Base-by-base conservation (phyloP, 768 basidiomycete species). In the Phlebiopsis flavidoalba region DNA sequence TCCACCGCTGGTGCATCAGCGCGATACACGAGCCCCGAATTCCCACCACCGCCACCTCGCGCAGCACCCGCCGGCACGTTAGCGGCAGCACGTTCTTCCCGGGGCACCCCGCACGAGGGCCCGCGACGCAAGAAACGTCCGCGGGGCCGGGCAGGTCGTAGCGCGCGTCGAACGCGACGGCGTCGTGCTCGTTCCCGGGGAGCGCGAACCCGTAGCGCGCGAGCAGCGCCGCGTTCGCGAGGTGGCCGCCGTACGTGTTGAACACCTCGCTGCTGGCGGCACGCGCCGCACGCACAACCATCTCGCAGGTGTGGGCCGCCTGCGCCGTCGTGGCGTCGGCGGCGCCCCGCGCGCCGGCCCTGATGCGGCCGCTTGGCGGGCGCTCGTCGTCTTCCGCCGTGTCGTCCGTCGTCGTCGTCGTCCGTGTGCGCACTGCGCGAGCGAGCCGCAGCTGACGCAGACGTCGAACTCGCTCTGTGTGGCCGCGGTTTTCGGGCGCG, bases 261-360 rank as follows among this genome's bases (percentile, higher is more conserved):
- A 72, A 80, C 0, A 79, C 65, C 61, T 79, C 76, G 1, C 65
- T 63, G 21, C 65, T 0, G 69, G 59, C 0, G 58, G 55, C 31
- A 79, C 65, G n/a, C 62, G 58, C 8, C 2, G 63, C 56, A 24
- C 73, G 72, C 5, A 71, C 61, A 15, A 77, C 74, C 72, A 80
- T 77, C 22, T 80, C 79, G 59, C 71, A 74, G 4, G 72, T 73
- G 49, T 77, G n/a, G n/a, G n/a, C n/a, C n/a, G n/a, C 72, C n/a
- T 53, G 52, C 14, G 17, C 49, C 26, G 33, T 35, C 47, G 57
- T 17, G 15, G 21, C 36, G 47, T 26, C 45, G 51, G 31, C 36
- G 8, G 43, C 31, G 26, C 37, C n/a, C n/a, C 52, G 46, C 19
- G 37, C 48, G 26, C 55, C 26, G 2, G 26, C 26, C n/a, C n/a